Conservation (phyloP, 2,329 filamentous ascomycete genomes). For the Boeremia exigua region DNA sequence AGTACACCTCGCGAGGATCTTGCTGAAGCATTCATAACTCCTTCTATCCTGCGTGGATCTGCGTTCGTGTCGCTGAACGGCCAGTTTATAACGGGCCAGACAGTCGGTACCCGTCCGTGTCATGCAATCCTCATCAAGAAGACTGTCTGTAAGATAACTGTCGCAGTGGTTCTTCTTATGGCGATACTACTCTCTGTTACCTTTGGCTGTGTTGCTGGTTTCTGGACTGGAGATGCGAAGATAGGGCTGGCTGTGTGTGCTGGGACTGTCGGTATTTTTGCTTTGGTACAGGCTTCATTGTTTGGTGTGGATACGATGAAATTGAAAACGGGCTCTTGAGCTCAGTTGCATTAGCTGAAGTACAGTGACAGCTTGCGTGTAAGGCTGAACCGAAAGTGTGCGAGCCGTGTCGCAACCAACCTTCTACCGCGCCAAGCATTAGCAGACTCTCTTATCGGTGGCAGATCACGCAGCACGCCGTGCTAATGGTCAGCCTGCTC, state of each 20-base stretch:
- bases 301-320: not conserved
- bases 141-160: not conserved
- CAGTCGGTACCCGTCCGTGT: too few species aligned
- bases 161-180: not conserved
- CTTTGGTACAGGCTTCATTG: not conserved
- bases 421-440: too few species aligned
- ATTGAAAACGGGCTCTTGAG: not conserved
- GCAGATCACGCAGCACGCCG: constrained; percentile 1
- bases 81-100: not conserved
- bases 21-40: not conserved
- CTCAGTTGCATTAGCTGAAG: not conserved
- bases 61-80: not conserved
- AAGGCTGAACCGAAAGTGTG: not conserved
- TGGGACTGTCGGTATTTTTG: not conserved
- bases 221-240: not conserved
- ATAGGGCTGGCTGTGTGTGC: not conserved
- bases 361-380: not conserved
- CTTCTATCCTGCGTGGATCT: not conserved
- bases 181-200: not conserved
- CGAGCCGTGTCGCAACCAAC: not conserved
- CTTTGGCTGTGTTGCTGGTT: not conserved
- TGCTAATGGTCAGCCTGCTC: not conserved
- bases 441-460: not conserved
- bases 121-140: not conserved
- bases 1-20: not conserved